Base-by-base conservation (phyloP, 345 rosid genomes). In the Dovyalis caffra region DNA sequence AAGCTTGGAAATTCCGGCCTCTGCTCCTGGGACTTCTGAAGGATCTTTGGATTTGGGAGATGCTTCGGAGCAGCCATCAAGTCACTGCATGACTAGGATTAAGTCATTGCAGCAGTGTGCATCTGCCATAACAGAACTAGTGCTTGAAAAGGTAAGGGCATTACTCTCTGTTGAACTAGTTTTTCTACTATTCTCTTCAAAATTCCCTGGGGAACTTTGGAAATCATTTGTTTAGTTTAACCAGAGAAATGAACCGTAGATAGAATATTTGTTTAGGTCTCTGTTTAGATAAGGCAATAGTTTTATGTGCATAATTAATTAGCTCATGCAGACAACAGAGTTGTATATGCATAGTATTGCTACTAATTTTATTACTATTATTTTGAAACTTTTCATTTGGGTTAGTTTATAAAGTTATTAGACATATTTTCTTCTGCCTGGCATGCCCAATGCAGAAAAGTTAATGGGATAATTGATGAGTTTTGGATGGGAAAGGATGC, bases 11-110 rank as follows among this genome's bases (percentile, higher is more conserved):
- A 85, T 89, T 82, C 93, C 79, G 43, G 82, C 71, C 69, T 85
- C 91, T 81, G 91, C 89, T 71, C 91, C 89, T 71, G 89, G 92
- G 74, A 91, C 93, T 76, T 95, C 95, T 69, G 91, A 85, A 74
- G 97, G 93, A 80, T 91, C 97, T 37, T 76, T 85, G 82, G 98
- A 87, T 83, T 72, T 82, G 31, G 90, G 84, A 60, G 92, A 93
- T 87, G 83, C 85, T 81, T 76, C 85, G 76, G 98, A 93, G 82
- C 89, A 82, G 80, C 98, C 97, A 75, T 88, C 90, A 71, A 81
- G 85, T 70, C 84, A 83, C 76, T 80, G 90, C 83, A 69, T 87
- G 83, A 91, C 90, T 57, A 87, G 98, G 86, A 91, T 95, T 73
- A 88, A 74, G 74, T 95, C 97, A 71, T 81, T 93, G 88, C 87